phyloP scores from a whole-genome alignment of 2,329 filamentous ascomycete species.

The Fusarium robinianum region DNA sequence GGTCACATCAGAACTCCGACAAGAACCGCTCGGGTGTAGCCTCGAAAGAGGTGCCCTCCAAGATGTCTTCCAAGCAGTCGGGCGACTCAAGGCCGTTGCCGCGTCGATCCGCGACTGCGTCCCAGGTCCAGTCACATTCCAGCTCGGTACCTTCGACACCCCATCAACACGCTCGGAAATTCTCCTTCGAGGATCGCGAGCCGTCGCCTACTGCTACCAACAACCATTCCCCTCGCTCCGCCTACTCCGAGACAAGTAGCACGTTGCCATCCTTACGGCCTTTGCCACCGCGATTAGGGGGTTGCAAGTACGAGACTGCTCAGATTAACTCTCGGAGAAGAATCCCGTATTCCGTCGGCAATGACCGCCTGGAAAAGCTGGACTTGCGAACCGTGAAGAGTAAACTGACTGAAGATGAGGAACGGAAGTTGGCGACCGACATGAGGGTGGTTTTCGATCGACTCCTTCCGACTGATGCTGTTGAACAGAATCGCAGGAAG shows the following conservation, averaged over 20 bases:
- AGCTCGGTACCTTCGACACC: slow-evolving; percentile 93
- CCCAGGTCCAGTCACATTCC: slow-evolving; percentile 60
- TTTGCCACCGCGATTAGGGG: slow-evolving; percentile 60
- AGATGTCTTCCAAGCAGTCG: slow-evolving; percentile 55
- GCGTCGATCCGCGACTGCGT: slow-evolving; percentile 38
- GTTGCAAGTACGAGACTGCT: slow-evolving; percentile 88
- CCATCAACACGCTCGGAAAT: slow-evolving; percentile 82
- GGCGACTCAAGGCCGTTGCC: slow-evolving; percentile 41
- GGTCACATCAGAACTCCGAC: slow-evolving; percentile 57
- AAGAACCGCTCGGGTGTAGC: slow-evolving; percentile 67
- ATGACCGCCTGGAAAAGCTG: slow-evolving; percentile 73
- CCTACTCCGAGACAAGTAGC: slow-evolving; percentile 85
- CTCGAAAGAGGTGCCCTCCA: slow-evolving; percentile 57
- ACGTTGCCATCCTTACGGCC: slow-evolving; percentile 70
- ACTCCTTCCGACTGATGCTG: slow-evolving; percentile 80
- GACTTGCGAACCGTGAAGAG: slow-evolving; percentile 74
- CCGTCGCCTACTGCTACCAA: slow-evolving; percentile 79
- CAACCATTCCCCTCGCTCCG: slow-evolving; percentile 86
- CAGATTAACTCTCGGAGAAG: slow-evolving; percentile 79
- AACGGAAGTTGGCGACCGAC: slow-evolving; percentile 75
- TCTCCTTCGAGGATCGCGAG: slow-evolving; percentile 75
- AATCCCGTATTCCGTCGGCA: slow-evolving; percentile 91
- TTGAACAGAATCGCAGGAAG: slow-evolving; percentile 73
- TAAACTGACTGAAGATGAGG: slow-evolving; percentile 71
- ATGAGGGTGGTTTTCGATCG: slow-evolving; percentile 84